Evolutionary conservation across 1,284 basidiomycete genomes (phyloP).

Genomic region (Papiliotrema flavescens): DNA sequence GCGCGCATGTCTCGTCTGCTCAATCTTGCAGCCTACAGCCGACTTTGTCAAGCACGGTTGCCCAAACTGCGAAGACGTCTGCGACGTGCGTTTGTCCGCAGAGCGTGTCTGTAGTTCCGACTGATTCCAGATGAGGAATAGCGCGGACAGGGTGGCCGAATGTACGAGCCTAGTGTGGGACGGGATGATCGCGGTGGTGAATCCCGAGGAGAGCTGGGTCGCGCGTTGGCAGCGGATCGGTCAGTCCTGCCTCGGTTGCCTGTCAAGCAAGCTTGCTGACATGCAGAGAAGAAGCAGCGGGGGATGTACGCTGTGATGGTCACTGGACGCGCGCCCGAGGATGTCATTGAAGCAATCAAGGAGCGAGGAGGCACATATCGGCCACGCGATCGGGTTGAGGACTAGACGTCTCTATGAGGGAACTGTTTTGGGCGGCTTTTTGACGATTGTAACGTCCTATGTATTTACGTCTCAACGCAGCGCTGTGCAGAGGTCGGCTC

Average conservation of each 20-base stretch:
- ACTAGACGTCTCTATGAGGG: slow-evolving; percentile 12
- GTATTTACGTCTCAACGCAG: not conserved
- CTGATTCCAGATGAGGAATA: slow-evolving; percentile 72
- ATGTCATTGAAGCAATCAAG: slow-evolving; percentile 62
- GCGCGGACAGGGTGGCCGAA: slow-evolving; percentile 72
- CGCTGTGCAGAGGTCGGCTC: not conserved
- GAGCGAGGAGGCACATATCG: slow-evolving; percentile 39
- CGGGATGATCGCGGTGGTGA: slow-evolving; percentile 83
- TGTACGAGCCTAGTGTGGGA: slow-evolving; percentile 96
- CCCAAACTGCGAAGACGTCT: slow-evolving; percentile 93
- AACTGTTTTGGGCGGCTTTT: not conserved
- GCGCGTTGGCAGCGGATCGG: slow-evolving; percentile 87
- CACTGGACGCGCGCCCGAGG: slow-evolving; percentile 77
- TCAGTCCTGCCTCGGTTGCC: slow-evolving; percentile 49
- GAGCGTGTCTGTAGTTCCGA: not conserved
- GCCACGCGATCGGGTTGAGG: slow-evolving; percentile 42
- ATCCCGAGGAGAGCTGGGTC: slow-evolving; percentile 91
- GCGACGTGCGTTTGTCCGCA: slow-evolving; percentile 62
- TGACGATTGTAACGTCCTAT: not conserved
- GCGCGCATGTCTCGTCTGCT: slow-evolving; percentile 88
- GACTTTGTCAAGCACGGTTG: slow-evolving; percentile 87
- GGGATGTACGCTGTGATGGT: slow-evolving; percentile 87
- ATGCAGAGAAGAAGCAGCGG: slow-evolving; percentile 71
- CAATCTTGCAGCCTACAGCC: slow-evolving; percentile 74
- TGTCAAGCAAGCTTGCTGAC: not conserved